Percentiles rank a stretch among this genome's conserved stretches.
Conservation (phyloP, 2,329 filamentous ascomycete species). For the Seiridium unicorne region DNA sequence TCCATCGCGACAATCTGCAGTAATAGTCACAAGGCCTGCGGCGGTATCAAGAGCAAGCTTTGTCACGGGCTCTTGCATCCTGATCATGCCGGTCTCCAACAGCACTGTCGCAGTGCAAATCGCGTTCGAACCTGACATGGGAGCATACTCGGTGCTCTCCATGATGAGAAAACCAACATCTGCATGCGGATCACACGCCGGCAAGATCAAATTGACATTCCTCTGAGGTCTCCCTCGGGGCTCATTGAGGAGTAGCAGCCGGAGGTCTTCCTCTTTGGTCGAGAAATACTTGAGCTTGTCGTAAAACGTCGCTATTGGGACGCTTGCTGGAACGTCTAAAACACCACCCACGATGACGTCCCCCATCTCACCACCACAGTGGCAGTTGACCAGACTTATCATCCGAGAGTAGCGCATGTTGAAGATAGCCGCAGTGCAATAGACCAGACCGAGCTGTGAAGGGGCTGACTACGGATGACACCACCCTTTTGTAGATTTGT, state of each 20-base stretch:
- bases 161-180: constrained; percentile 46
- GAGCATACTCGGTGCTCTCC: constrained; percentile 39
- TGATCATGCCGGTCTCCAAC: constrained; percentile 44
- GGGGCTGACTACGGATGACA: too few species aligned
- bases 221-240: constrained; percentile 41
- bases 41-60: constrained; percentile 20
- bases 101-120: constrained; percentile 43
- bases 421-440: too few species aligned
- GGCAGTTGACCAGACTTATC: too few species aligned
- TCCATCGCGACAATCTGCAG: background rate
- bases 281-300: constrained; percentile 40
- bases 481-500: too few species aligned
- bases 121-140: constrained; percentile 41
- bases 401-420: too few species aligned
- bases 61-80: constrained; percentile 42
- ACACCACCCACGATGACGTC: constrained; percentile 49
- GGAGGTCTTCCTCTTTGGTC: constrained; percentile 35
- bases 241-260: constrained; percentile 42
- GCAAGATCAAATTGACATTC: constrained; percentile 37
- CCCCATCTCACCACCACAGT: constrained; percentile 14
- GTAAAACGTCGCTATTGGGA: constrained; percentile 29
- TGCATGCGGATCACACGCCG: constrained; percentile 40
- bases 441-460: too few species aligned
- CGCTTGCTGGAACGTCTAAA: constrained; percentile 41
- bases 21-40: background rate